A percentile compares a stretch with the other conserved stretches of the same genome.
Evolutionary conservation across 169 alveolate species (phyloP).

Genomic region (Plasmodium knowlesi): DNA sequence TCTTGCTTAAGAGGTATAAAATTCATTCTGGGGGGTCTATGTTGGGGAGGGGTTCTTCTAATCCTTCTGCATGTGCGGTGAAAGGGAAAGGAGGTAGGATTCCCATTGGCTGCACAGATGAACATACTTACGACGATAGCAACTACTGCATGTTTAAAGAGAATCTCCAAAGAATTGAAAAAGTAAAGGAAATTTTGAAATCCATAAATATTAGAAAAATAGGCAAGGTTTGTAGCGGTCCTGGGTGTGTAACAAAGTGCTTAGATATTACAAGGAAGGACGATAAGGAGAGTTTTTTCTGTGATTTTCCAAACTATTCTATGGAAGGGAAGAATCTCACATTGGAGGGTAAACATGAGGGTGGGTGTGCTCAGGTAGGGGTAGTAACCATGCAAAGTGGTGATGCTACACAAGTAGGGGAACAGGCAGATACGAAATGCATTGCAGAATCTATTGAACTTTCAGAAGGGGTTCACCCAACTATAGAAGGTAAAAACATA

Average conservation of each 20-base stretch:
- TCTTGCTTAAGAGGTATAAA: conserved; percentile 16
- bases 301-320: background rate
- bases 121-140: background rate
- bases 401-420: background rate
- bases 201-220: conserved; percentile 31
- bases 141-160: background rate
- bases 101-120: background rate
- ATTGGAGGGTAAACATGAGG: no score
- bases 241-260: conserved; percentile 78
- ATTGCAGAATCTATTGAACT: no score
- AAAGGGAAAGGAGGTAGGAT: background rate
- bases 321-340: background rate
- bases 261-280: conserved; percentile 53
- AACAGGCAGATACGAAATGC: no score
- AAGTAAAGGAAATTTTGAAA: background rate
- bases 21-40: background rate
- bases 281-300: conserved; percentile 14
- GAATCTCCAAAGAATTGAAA: conserved; percentile 3
- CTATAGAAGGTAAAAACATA: background rate
- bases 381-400: background rate
- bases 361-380: background rate
- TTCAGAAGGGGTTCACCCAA: background rate
- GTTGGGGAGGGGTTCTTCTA: background rate
- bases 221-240: conserved; percentile 72
- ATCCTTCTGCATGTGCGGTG: background rate